Percentiles rank a stretch among this genome's conserved stretches.
phyloP scores from a whole-genome alignment of 352 stramenopile genomes.

The Phytophthora sojae region DNA sequence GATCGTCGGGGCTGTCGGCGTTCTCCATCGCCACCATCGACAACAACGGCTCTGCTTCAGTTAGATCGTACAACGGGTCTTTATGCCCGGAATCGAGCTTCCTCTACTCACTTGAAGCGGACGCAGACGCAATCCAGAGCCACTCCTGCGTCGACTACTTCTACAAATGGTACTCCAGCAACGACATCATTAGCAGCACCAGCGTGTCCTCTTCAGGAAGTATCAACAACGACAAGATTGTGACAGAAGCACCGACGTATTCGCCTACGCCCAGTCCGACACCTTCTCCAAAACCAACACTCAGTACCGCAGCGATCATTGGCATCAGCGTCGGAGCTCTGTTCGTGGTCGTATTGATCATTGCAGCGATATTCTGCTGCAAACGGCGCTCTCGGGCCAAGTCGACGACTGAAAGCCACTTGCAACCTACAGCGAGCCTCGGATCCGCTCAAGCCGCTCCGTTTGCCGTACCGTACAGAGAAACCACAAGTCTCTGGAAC shows the following conservation, averaged over 20 bases:
- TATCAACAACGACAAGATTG: not conserved
- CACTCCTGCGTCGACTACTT: not conserved
- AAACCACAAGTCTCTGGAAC: slow-evolving; percentile 27
- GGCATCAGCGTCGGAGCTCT: not conserved
- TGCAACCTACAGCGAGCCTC: slow-evolving; percentile 13
- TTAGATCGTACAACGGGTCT: not conserved
- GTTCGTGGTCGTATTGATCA: not conserved
- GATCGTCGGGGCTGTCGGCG: not conserved
- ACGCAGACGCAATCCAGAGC: not conserved
- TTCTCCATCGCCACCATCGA: slow-evolving; percentile 7
- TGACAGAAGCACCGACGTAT: not conserved
- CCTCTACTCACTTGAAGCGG: not conserved
- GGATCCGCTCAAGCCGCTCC: not conserved
- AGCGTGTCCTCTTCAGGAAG: not conserved
- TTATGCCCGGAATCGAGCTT: slow-evolving; percentile 2
- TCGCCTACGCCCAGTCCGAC: not conserved
- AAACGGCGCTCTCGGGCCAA: slow-evolving; percentile 3
- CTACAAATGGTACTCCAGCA: slow-evolving; percentile 21
- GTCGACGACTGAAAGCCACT: slow-evolving; percentile 7
- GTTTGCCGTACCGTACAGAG: not conserved
- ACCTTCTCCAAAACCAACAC: not conserved
- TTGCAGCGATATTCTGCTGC: slow-evolving; percentile 12
- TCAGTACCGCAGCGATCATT: slow-evolving; percentile 13
- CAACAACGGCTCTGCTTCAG: slow-evolving; percentile 2
- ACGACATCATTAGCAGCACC: not conserved